Conservation (phyloP, 352 stramenopile genomes). For the Phytopythium boreale region DNA sequence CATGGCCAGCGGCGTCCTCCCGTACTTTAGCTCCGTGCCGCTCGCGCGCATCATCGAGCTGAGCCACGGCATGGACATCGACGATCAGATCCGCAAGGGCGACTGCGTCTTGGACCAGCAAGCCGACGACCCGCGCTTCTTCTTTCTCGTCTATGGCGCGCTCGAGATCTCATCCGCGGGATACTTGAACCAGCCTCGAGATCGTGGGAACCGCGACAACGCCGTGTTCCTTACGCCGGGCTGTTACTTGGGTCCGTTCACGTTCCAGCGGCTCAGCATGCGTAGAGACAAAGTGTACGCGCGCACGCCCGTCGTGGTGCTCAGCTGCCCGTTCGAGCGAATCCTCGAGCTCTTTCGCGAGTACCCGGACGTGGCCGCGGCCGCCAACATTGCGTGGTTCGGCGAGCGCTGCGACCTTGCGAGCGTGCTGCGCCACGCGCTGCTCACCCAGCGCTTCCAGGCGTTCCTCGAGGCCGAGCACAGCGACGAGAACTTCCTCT, state of each 20-base stretch:
- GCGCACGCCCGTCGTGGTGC: constrained; percentile 44
- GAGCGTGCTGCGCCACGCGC: constrained; percentile 53
- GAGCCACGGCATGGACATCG: constrained; percentile 57
- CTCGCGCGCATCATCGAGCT: constrained; percentile 50
- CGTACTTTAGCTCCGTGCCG: constrained; percentile 61
- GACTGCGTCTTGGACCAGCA: constrained; percentile 57
- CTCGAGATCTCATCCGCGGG: constrained; percentile 58
- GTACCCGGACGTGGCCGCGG: constrained; percentile 50
- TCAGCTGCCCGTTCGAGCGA: constrained; percentile 48
- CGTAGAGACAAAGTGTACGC: constrained; percentile 44
- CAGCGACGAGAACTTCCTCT: constrained; percentile 78
- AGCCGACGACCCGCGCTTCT: constrained; percentile 33
- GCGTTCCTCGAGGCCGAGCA: constrained; percentile 69
- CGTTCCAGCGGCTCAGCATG: constrained; percentile 60
- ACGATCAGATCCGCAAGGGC: constrained; percentile 58
- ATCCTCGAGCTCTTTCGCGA: constrained; percentile 51
- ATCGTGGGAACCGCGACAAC: constrained; percentile 28
- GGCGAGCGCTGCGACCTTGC: constrained; percentile 62
- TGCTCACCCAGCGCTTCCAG: constrained; percentile 59
- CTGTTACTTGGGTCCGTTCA: constrained; percentile 73
- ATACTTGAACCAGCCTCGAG: constrained; percentile 11
- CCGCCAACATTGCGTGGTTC: constrained; percentile 76
- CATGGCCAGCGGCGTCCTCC: constrained; percentile 67
- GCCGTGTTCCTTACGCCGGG: constrained; percentile 63
- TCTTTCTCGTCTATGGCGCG: constrained; percentile 65